phyloP scores from a whole-genome alignment of 495 filamentous ascomycete species.

The Aspergillus egyptiacus region DNA sequence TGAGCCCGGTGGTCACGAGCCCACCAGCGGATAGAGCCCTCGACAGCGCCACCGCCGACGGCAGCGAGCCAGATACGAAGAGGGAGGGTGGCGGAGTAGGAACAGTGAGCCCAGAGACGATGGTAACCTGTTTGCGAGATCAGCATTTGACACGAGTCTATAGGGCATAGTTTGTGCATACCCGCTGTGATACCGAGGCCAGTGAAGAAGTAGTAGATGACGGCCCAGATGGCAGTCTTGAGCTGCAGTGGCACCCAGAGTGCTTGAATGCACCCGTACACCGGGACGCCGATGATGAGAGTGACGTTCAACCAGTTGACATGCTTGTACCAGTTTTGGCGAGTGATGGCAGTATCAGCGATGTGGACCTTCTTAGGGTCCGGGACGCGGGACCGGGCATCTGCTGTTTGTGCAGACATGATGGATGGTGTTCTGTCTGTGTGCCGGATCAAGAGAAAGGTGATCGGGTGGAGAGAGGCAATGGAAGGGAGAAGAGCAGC shows the following conservation, averaged over 20 bases:
- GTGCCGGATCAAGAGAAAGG: neutral
- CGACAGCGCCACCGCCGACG: slow-evolving; percentile 88
- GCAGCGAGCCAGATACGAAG: slow-evolving; percentile 90
- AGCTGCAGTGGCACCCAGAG: slow-evolving; percentile 73
- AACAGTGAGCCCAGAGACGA: slow-evolving; percentile 90
- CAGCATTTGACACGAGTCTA: neutral
- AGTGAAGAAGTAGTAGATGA: slow-evolving; percentile 88
- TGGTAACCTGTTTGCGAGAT: slow-evolving; percentile 65
- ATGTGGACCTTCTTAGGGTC: slow-evolving; percentile 52
- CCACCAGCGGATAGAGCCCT: slow-evolving; percentile 98
- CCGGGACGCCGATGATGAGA: slow-evolving; percentile 79
- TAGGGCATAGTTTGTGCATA: slow-evolving; percentile 29
- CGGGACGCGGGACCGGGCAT: slow-evolving; percentile 32
- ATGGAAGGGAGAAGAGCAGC: neutral
- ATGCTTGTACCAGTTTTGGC: slow-evolving; percentile 90
- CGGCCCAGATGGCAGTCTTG: slow-evolving; percentile 74
- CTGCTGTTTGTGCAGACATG: slow-evolving; percentile 39
- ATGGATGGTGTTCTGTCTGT: slow-evolving; percentile 7
- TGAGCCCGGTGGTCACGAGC: slow-evolving; percentile 92
- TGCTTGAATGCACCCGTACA: slow-evolving; percentile 68
- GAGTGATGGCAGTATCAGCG: slow-evolving; percentile 64
- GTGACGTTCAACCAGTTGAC: slow-evolving; percentile 92
- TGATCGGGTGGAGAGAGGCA: neutral
- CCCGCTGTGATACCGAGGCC: slow-evolving; percentile 86
- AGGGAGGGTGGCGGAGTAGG: slow-evolving; percentile 83